phyloP scores from a whole-genome alignment of 2,329 filamentous ascomycete species.

The Zasmidium cellare region DNA sequence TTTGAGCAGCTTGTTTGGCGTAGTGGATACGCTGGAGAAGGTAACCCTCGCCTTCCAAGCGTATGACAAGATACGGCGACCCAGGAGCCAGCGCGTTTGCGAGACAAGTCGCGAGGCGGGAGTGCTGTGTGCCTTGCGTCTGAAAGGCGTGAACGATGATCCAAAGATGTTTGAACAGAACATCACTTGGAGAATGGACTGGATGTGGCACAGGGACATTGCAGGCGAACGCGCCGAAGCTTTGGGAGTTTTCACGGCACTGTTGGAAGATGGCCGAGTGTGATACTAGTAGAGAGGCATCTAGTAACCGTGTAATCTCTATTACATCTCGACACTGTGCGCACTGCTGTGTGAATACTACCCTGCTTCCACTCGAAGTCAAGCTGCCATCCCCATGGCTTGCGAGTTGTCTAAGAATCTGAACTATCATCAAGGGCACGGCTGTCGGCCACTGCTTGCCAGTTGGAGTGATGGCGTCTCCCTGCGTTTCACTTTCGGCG shows the following conservation, averaged over 20 bases:
- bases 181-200: conserved; percentile 3
- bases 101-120: conserved; percentile 8
- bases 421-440: no score
- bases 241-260: background rate
- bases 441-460: no score
- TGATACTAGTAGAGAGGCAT: no score
- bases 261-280: background rate
- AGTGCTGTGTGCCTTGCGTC: background rate
- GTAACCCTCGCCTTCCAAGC: conserved; percentile 5
- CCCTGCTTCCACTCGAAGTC: no score
- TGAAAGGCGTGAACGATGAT: background rate
- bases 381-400: no score
- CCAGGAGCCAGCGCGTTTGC: conserved; percentile 8
- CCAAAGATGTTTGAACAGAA: conserved; percentile 1
- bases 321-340: no score
- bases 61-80: conserved; percentile 10
- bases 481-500: no score
- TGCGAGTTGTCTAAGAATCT: no score
- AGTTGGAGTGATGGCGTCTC: no score
- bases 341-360: no score
- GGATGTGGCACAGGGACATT: conserved; percentile 10
- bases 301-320: no score
- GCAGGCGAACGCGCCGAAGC: conserved; percentile 1
- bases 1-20: conserved; percentile 18
- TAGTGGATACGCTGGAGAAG: conserved; percentile 9